These are phyloP conservation scores for Dacryopinax primogenitus DNA, from an alignment of 768 basidiomycete species.

Conservation along the genomic window DNA sequence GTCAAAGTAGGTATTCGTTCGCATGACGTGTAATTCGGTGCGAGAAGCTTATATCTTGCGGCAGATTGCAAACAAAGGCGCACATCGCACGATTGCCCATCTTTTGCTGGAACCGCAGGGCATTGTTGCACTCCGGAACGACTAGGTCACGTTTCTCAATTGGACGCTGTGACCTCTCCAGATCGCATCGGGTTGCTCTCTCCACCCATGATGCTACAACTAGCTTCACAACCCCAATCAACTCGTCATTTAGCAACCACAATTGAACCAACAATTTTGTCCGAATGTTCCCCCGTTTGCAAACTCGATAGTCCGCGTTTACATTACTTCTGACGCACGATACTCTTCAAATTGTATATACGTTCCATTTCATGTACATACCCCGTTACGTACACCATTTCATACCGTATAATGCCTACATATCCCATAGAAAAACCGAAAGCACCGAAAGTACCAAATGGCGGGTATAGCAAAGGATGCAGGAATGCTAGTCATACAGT, in stretches of 20 bases:
- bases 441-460: not conserved
- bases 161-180: no score
- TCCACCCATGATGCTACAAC: no score
- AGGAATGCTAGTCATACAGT: slow-evolving; percentile 1
- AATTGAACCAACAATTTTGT: no score
- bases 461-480: slow-evolving; percentile 6
- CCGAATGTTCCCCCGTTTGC: no score
- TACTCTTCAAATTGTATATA: not conserved
- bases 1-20: not conserved
- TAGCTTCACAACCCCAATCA: not conserved
- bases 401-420: not conserved
- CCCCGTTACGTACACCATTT: not conserved
- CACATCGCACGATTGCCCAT: no score
- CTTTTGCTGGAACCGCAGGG: no score
- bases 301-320: not conserved
- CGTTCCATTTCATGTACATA: not conserved
- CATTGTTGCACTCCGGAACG: no score
- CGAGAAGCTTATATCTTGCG: not conserved
- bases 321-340: not conserved
- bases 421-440: not conserved
- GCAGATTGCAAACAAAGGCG: not conserved
- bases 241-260: no score
- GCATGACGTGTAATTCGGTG: not conserved
- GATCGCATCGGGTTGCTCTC: no score
- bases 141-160: no score